These are phyloP conservation scores for Pseudoneurospora amorphoporcata DNA, from an alignment of 495 filamentous ascomycete genomes.

Conservation along the genomic window DNA sequence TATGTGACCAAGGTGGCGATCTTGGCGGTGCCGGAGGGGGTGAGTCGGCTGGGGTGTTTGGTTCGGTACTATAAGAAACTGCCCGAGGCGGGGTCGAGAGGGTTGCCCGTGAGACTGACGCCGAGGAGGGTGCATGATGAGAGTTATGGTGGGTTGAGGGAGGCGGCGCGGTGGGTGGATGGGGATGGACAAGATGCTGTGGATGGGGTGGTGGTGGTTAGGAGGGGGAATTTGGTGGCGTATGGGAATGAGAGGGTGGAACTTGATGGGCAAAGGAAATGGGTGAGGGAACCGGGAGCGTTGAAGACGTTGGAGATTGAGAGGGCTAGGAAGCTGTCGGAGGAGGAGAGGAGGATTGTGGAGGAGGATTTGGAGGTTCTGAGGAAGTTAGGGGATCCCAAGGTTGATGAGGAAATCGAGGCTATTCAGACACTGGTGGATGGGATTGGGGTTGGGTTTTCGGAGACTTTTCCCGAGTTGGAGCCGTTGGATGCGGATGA, in stretches of 20 bases:
- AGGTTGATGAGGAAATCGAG: conserved; percentile 16
- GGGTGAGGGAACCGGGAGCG: conserved; percentile 3
- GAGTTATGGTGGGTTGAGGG: conserved; percentile 19
- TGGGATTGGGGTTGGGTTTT: conserved; percentile 12
- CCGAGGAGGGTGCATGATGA: conserved; percentile 29
- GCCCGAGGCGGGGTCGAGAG: conserved; percentile 17
- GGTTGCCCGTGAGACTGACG: conserved; percentile 24
- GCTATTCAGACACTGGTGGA: conserved; percentile 20
- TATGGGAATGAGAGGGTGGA: conserved; percentile 11
- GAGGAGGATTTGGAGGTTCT: conserved; percentile 15
- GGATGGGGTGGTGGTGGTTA: background rate
- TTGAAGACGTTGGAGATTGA: conserved; percentile 15
- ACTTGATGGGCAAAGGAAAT: background rate
- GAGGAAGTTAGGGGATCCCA: conserved; percentile 8
- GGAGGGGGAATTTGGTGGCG: background rate
- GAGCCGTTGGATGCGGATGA: conserved; percentile 1
- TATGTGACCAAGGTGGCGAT: conserved; percentile 23
- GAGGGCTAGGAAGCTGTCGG: conserved; percentile 15
- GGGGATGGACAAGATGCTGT: conserved; percentile 4
- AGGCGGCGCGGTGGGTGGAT: conserved; percentile 23
- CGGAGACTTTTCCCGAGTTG: background rate
- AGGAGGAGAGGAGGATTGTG: conserved; percentile 10
- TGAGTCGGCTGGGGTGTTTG: conserved; percentile 26
- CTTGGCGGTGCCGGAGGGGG: conserved; percentile 21
- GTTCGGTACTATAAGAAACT: conserved; percentile 15